Conservation (phyloP, 768 basidiomycete species). For the Suillus subalutaceus region DNA sequence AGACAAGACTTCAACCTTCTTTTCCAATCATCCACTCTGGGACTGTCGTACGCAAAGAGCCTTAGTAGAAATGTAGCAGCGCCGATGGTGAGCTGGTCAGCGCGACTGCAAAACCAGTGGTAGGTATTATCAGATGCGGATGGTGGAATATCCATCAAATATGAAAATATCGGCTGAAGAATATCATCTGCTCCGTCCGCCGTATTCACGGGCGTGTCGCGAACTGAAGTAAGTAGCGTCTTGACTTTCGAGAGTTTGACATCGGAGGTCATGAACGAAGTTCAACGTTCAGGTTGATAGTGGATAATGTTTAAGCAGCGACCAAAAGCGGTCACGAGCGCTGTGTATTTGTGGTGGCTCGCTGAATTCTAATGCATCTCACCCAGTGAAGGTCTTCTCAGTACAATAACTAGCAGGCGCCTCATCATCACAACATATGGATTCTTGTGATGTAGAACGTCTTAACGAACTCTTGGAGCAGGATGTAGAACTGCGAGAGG, state of each 20-base stretch:
- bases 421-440: slow-evolving; percentile 44
- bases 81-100: slow-evolving; percentile 55
- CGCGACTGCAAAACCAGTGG: slow-evolving; percentile 85
- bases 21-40: slow-evolving; percentile 66
- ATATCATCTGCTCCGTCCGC: slow-evolving; percentile 48
- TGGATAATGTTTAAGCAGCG: background rate
- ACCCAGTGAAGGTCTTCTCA: background rate
- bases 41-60: slow-evolving; percentile 74
- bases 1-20: slow-evolving; percentile 56
- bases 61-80: slow-evolving; percentile 83
- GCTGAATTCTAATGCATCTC: background rate
- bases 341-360: background rate
- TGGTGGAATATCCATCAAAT: slow-evolving; percentile 52
- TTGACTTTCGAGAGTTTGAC: slow-evolving; percentile 42
- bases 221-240: slow-evolving; percentile 54
- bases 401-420: background rate
- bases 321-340: slow-evolving; percentile 4
- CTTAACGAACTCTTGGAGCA: slow-evolving; percentile 63
- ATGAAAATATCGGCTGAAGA: slow-evolving; percentile 52
- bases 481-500: slow-evolving; percentile 69
- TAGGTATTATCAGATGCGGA: slow-evolving; percentile 39
- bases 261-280: slow-evolving; percentile 27
- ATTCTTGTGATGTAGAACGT: slow-evolving; percentile 52
- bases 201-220: slow-evolving; percentile 59
- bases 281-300: slow-evolving; percentile 3